Base-by-base conservation (phyloP, 768 basidiomycete genomes). In the Zangia roseola region DNA sequence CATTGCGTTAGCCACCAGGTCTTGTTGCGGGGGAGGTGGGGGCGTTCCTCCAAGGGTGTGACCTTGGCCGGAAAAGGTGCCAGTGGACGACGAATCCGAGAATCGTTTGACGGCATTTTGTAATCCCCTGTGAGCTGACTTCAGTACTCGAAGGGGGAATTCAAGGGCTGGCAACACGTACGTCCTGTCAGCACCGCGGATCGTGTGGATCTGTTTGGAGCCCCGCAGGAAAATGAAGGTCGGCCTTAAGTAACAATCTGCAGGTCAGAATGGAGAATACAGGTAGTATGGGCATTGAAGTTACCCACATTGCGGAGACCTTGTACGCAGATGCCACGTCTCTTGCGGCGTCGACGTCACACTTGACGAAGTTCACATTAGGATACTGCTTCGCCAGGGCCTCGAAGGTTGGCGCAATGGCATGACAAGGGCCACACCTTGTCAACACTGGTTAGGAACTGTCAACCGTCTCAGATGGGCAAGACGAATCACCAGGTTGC, bases 341-440 rank as follows among this genome's bases (percentile, higher is more conserved):
- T 54, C 57, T 67, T 17, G 82, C 83, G 41, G 76, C 78, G 56
- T 91, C 89, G 16, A 90, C 83, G 58, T 91, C 88, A 56, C 84
- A 87, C 63, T 93, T 93, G 60, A 92, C 63, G 70, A 94, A 94
- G 67, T 88, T 88, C 49, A 85, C 89, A 42, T 76, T 74, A 20
- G 70, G 71, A 62, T 87, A 83, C 57, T 88, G 71, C 58, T 82
- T 84, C 6, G 88, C 77, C 2, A 93, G 71, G 1, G 77, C 70
- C 57, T 91, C 88, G 52, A 78, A 92, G 0, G 74, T 69, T 2
- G 91, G 91, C 4, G 89, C 90, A 54, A 93, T 93, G 35, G 76
- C 75, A 66, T 89, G 88, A 63, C 90, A 93, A 30, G 91, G 91
- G 2, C 86, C 84, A 75, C 90, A 92, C 91, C 89, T 91, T 55